phyloP scores from a whole-genome alignment of 176 grass and related monocot genomes.

The Carex myosuroides region DNA sequence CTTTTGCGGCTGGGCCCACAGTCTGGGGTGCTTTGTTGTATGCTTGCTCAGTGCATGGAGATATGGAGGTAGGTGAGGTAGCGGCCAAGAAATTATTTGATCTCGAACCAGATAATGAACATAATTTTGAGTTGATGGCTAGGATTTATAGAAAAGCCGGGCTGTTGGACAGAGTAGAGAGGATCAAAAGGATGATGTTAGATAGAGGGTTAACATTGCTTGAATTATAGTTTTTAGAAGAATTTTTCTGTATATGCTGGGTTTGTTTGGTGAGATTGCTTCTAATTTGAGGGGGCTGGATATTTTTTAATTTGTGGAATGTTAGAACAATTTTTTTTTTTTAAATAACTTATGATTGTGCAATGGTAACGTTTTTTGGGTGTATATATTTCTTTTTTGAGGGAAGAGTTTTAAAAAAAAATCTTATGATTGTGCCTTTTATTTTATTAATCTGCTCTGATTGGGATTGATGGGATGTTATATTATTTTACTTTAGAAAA shows the following conservation, averaged over 20 bases:
- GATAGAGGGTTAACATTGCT: constrained; percentile 28
- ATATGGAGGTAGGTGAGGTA: constrained; percentile 27
- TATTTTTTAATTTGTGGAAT: neutral
- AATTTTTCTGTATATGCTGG: neutral
- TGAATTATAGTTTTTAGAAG: neutral
- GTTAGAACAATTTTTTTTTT: neutral
- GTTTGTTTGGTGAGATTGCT: neutral
- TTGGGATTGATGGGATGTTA: neutral
- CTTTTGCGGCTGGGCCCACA: constrained; percentile 23
- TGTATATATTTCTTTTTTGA: neutral
- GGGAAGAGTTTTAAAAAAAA: neutral
- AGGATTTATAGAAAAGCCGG: constrained; percentile 23
- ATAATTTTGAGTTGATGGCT: constrained; percentile 33
- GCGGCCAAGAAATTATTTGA: constrained; percentile 22
- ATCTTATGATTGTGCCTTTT: neutral
- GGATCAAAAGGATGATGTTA: constrained; percentile 32
- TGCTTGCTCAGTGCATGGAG: constrained; percentile 34
- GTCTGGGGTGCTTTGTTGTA: constrained; percentile 36
- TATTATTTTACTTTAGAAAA: neutral
- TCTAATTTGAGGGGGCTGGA: neutral
- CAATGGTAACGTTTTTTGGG: no score
- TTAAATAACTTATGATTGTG: no score
- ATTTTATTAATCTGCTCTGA: neutral
- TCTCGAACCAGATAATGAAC: constrained; percentile 39
- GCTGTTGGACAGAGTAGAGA: constrained; percentile 24